Evolutionary conservation across 2,329 filamentous ascomycete genomes (phyloP).

Genomic region (Fusarium hainanense): DNA sequence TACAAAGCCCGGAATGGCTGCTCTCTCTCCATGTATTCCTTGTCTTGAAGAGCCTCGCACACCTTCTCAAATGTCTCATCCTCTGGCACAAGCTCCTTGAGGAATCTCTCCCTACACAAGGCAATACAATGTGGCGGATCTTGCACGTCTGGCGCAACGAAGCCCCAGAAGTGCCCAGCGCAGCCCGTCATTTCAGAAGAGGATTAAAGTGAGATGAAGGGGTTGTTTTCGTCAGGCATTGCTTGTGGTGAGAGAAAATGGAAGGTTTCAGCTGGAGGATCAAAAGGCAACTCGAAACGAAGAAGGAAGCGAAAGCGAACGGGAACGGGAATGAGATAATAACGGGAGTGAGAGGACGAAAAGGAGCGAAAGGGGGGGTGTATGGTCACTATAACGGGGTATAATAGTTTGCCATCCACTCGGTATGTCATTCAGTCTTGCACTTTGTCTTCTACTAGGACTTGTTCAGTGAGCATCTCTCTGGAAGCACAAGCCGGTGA

Average conservation of each 20-base stretch:
- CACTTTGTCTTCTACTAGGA: neutral
- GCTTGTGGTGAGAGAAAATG: constrained; percentile 2
- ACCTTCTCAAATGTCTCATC: constrained; percentile 47
- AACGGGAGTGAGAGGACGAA: constrained; percentile 10
- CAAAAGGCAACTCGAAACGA: constrained; percentile 41
- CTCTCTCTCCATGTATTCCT: constrained; percentile 40
- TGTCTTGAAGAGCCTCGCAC: constrained; percentile 50
- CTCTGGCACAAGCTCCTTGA: constrained; percentile 45
- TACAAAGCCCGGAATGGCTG: constrained; percentile 59
- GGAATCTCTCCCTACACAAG: constrained; percentile 50
- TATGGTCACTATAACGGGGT: neutral
- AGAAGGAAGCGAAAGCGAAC: constrained; percentile 21
- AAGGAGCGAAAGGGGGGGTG: constrained; percentile 10
- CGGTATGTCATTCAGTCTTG: neutral
- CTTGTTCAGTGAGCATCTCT: neutral
- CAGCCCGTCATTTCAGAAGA: constrained; percentile 30
- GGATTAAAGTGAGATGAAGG: neutral
- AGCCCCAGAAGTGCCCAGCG: constrained; percentile 46
- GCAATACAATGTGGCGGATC: constrained; percentile 52
- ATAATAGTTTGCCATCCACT: neutral
- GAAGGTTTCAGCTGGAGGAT: constrained; percentile 35
- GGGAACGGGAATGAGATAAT: neutral
- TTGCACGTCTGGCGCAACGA: constrained; percentile 44
- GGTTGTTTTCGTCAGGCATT: constrained; percentile 20
- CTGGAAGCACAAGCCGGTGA: constrained; percentile 36